Evolutionary conservation across 2,329 filamentous ascomycete species (phyloP).

Genomic region (Phialemonium atrogriseum): DNA sequence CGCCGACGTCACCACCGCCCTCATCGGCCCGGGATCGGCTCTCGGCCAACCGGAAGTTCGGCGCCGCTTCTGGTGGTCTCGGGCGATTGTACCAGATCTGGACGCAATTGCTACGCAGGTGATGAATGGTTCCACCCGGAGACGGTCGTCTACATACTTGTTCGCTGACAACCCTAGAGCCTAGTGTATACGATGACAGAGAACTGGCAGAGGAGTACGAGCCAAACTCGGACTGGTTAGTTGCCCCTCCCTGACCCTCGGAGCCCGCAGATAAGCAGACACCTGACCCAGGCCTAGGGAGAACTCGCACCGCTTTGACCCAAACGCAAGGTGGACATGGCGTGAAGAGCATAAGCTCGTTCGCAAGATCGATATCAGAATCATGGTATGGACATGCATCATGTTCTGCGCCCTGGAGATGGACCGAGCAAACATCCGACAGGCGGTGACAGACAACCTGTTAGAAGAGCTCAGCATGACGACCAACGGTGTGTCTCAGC

Average conservation of each 20-base stretch:
- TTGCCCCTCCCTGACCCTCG: no score
- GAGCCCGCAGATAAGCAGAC: no score
- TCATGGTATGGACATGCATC: constrained; percentile 42
- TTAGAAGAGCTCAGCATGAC: constrained; percentile 21
- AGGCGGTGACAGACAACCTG: constrained; percentile 25
- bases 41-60: constrained; percentile 8
- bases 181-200: constrained; percentile 14
- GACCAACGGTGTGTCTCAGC: constrained; percentile 19
- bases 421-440: constrained; percentile 35
- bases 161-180: constrained; percentile 6
- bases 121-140: not conserved
- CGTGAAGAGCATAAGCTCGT: constrained; percentile 22
- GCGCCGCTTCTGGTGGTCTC: constrained; percentile 8
- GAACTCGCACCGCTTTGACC: constrained; percentile 28
- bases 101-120: constrained; percentile 13
- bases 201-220: constrained; percentile 11
- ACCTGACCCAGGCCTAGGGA: no score
- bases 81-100: constrained; percentile 5
- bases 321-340: constrained; percentile 26
- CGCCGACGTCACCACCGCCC: constrained; percentile 9
- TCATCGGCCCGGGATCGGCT: constrained; percentile 5
- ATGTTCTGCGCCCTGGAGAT: constrained; percentile 47
- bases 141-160: not conserved
- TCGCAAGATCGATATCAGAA: constrained; percentile 38
- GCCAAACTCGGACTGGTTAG: constrained; percentile 12